Conservation (phyloP, 306 rosid genomes). For the Boehmeria nivea region DNA sequence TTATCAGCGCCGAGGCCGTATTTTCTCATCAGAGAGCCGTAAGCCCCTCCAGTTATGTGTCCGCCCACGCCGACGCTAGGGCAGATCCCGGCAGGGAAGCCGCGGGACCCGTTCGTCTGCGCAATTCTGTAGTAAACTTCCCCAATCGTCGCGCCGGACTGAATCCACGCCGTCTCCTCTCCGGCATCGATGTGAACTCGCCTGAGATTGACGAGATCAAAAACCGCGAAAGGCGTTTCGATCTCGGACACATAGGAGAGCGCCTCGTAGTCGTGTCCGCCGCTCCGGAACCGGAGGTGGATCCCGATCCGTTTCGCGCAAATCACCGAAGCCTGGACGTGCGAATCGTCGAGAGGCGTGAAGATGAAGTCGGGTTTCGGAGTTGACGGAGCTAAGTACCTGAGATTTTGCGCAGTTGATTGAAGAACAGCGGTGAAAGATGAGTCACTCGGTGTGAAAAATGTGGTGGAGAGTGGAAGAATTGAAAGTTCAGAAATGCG, state of each 20-base stretch:
- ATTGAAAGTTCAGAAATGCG: slow-evolving; percentile 24
- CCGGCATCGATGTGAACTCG: slow-evolving; percentile 32
- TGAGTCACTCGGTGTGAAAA: slow-evolving; percentile 40
- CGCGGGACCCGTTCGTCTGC: slow-evolving; percentile 51
- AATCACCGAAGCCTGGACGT: slow-evolving; percentile 55
- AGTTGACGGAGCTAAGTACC: slow-evolving; percentile 43
- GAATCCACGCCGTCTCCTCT: slow-evolving; percentile 60
- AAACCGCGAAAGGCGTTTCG: slow-evolving; percentile 14
- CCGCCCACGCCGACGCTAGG: slow-evolving; percentile 78
- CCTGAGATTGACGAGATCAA: slow-evolving; percentile 46
- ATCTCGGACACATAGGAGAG: slow-evolving; percentile 20
- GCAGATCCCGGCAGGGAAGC: slow-evolving; percentile 79
- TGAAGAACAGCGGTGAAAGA: slow-evolving; percentile 46
- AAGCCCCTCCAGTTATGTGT: slow-evolving; percentile 82
- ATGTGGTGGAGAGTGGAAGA: slow-evolving; percentile 35
- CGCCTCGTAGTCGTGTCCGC: slow-evolving; percentile 31
- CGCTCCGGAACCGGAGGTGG: slow-evolving; percentile 43
- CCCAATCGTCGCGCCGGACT: slow-evolving; percentile 68
- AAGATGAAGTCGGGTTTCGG: slow-evolving; percentile 60
- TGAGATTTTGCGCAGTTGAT: slow-evolving; percentile 63
- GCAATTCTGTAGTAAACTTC: slow-evolving; percentile 69
- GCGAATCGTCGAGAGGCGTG: slow-evolving; percentile 49
- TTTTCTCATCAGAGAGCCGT: slow-evolving; percentile 79
- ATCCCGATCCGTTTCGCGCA: slow-evolving; percentile 48
- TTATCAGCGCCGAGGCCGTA: slow-evolving; percentile 76